phyloP scores from a whole-genome alignment of 805 yeast species.

The Wickerhamiella kurtzmanii region DNA sequence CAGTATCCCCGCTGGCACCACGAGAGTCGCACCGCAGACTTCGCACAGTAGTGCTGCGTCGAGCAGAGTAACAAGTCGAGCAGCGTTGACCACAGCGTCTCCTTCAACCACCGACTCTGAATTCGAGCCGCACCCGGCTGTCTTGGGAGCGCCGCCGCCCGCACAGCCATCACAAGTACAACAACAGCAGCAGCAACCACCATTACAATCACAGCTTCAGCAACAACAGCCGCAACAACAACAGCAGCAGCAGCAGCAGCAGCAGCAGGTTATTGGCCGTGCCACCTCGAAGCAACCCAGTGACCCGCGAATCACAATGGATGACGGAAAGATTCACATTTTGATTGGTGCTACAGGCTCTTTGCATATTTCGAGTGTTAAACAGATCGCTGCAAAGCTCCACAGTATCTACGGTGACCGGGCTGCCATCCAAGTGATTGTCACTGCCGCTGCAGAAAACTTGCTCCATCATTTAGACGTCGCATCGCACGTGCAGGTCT shows the following conservation, averaged over 20 bases:
- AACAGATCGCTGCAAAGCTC: constrained; percentile 62
- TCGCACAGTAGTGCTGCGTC: not conserved
- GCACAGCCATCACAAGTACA: no score
- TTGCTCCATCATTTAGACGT: constrained; percentile 44
- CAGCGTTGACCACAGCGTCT: not conserved
- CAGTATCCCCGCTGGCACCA: no score
- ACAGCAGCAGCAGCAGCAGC: not conserved
- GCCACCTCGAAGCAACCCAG: constrained; percentile 22
- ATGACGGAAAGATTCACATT: constrained; percentile 79
- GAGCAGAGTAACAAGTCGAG: not conserved
- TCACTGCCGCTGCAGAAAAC: constrained; percentile 76
- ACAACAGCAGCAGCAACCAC: no score
- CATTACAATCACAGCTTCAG: no score
- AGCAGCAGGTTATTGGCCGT: constrained; percentile 5
- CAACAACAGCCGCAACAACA: no score
- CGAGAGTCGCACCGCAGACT: not conserved
- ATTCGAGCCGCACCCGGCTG: not conserved
- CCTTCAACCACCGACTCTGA: constrained; percentile 1
- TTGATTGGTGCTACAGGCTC: constrained; percentile 83
- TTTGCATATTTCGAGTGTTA: constrained; percentile 69
- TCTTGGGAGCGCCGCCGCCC: not conserved
- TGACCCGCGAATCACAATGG: constrained; percentile 57
- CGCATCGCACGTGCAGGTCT: constrained; percentile 61
- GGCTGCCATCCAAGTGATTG: constrained; percentile 71
- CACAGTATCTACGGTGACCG: constrained; percentile 69